Evolutionary conservation across 2,329 filamentous ascomycete species (phyloP).

Genomic region (Calonectria hawksworthii): DNA sequence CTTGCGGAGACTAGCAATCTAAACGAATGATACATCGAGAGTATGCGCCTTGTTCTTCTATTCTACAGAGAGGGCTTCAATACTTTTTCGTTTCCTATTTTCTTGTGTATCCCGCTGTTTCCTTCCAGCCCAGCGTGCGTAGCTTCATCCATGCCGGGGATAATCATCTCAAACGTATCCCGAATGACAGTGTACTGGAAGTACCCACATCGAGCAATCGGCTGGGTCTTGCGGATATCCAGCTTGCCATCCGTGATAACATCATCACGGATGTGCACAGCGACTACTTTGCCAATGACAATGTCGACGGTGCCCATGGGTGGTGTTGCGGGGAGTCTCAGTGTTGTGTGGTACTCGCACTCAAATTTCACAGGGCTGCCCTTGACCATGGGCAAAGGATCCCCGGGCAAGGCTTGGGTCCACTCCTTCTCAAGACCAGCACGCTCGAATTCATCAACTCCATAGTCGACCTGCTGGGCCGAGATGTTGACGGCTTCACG

Average conservation of each 20-base stretch:
- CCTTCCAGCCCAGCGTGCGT: slow-evolving; percentile 24
- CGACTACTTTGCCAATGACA: slow-evolving; percentile 26
- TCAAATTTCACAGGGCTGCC: slow-evolving; percentile 29
- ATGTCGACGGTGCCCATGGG: slow-evolving; percentile 29
- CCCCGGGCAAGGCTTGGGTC: slow-evolving; percentile 2
- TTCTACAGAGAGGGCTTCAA: background rate
- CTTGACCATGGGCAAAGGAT: slow-evolving; percentile 25
- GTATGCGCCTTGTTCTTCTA: too few species aligned
- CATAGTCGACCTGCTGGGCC: slow-evolving; percentile 23
- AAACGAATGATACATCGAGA: background rate
- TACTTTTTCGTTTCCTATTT: background rate
- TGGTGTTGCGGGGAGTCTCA: slow-evolving; percentile 23
- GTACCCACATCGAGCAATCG: slow-evolving; percentile 30
- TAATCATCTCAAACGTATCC: slow-evolving; percentile 29
- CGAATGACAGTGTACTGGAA: slow-evolving; percentile 24
- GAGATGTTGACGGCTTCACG: slow-evolving; percentile 28
- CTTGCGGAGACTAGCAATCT: background rate
- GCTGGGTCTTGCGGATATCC: slow-evolving; percentile 22
- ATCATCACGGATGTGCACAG: slow-evolving; percentile 25
- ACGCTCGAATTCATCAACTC: slow-evolving; percentile 25
- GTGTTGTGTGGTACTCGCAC: slow-evolving; percentile 25
- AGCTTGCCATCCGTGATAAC: slow-evolving; percentile 22
- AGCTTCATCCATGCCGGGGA: slow-evolving; percentile 28
- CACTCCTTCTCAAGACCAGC: slow-evolving; percentile 19
- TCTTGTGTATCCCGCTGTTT: slow-evolving; percentile 19